Evolutionary conservation across 768 basidiomycete genomes (phyloP).

Genomic region (Mycena galericulata): DNA sequence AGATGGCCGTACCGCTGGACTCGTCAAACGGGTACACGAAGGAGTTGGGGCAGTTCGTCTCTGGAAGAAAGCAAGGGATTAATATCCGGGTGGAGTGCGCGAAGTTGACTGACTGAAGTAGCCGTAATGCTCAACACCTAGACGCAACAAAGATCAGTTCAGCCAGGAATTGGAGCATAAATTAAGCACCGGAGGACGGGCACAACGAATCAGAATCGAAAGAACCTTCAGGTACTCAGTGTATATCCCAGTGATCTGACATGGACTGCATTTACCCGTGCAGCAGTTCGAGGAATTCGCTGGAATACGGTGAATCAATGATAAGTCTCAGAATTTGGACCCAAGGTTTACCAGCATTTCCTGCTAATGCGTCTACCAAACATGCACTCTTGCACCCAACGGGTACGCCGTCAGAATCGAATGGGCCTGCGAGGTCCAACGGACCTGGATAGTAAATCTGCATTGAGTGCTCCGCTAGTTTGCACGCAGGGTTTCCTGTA

Average conservation of each 20-base stretch:
- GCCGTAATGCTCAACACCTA: constrained; percentile 20
- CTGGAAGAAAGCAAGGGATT: neutral
- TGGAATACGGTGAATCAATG: neutral
- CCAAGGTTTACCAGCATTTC: constrained; percentile 9
- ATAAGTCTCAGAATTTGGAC: neutral
- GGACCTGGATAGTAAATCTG: constrained; percentile 10
- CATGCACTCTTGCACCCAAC: constrained; percentile 22
- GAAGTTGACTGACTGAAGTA: constrained; percentile 18
- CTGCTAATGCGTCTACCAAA: constrained; percentile 15
- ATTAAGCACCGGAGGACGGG: constrained; percentile 12
- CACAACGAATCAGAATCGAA: constrained; percentile 7
- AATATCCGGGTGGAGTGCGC: neutral
- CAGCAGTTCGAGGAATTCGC: constrained; percentile 24
- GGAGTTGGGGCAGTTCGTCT: constrained; percentile 20
- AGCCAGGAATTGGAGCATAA: neutral
- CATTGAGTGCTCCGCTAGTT: constrained; percentile 1
- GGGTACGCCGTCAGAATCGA: constrained; percentile 15
- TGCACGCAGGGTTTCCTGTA: neutral
- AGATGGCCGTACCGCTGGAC: constrained; percentile 22
- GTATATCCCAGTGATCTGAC: neutral
- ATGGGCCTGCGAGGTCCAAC: constrained; percentile 21
- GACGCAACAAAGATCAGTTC: neutral
- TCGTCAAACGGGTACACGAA: constrained; percentile 24
- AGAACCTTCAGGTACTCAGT: constrained; percentile 12
- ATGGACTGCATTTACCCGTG: constrained; percentile 9